Conservation (phyloP, 2,329 filamentous ascomycete species). For the Penicillium sp. region DNA sequence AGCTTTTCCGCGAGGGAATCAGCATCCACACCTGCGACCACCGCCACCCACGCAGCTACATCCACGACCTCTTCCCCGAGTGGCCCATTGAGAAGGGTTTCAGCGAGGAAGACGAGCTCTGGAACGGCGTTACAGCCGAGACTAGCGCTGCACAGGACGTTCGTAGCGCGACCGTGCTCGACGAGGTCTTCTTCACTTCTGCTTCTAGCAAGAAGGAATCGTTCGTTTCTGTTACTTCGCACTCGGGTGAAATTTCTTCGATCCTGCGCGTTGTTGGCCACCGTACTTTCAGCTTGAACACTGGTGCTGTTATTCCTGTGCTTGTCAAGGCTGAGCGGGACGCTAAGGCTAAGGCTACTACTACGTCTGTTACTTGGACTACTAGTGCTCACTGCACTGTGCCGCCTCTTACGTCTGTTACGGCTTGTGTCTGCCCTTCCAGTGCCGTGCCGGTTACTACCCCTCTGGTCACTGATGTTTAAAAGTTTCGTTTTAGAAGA, state of each 20-base stretch:
- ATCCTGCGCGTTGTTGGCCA: slow-evolving; percentile 49
- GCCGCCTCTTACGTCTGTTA: slow-evolving; percentile 31
- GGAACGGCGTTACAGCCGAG: slow-evolving; percentile 52
- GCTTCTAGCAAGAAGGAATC: slow-evolving; percentile 38
- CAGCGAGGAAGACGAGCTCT: slow-evolving; percentile 54
- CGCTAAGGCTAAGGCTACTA: slow-evolving; percentile 4
- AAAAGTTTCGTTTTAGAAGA: background rate
- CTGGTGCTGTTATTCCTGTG: slow-evolving; percentile 53
- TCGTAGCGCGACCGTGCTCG: slow-evolving; percentile 46
- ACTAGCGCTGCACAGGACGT: slow-evolving; percentile 49
- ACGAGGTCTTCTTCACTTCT: slow-evolving; percentile 49
- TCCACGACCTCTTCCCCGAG: slow-evolving; percentile 49
- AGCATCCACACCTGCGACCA: slow-evolving; percentile 63
- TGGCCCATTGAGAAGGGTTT: slow-evolving; percentile 56
- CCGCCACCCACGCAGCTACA: slow-evolving; percentile 49
- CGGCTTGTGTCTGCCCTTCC: slow-evolving; percentile 32
- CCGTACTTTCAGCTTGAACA: slow-evolving; percentile 46
- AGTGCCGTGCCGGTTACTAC: slow-evolving; percentile 32
- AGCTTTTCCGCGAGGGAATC: slow-evolving; percentile 58
- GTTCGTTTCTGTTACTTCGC: slow-evolving; percentile 56
- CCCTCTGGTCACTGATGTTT: slow-evolving; percentile 21
- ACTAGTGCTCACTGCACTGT: slow-evolving; percentile 32
- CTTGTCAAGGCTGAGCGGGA: slow-evolving; percentile 46
- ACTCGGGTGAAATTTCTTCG: slow-evolving; percentile 58
- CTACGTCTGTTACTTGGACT: slow-evolving; percentile 29